These are phyloP conservation scores for Xylariaceae sp. DNA, from an alignment of 2,329 filamentous ascomycete species.

Conservation along the genomic window DNA sequence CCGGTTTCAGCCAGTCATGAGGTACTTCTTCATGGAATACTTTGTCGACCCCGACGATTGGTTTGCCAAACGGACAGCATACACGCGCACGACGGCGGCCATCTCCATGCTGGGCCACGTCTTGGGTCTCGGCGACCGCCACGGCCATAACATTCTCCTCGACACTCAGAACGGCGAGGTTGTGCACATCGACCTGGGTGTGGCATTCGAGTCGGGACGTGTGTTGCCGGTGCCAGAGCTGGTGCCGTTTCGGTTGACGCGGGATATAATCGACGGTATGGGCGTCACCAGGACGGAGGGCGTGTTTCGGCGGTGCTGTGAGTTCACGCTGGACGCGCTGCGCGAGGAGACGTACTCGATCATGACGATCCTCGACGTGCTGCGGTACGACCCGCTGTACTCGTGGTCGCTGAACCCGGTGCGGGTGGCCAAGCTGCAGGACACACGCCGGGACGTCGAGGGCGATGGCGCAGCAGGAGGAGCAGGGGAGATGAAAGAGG, in stretches of 20 bases:
- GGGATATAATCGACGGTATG: slow-evolving; percentile 96
- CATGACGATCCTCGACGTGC: slow-evolving; percentile 96
- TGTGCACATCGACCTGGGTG: slow-evolving; percentile 93
- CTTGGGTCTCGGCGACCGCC: slow-evolving; percentile 86
- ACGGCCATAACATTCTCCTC: slow-evolving; percentile 94
- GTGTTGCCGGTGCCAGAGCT: slow-evolving; percentile 94
- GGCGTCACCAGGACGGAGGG: slow-evolving; percentile 90
- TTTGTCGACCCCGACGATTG: slow-evolving; percentile 94
- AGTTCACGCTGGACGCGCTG: slow-evolving; percentile 92
- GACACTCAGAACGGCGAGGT: slow-evolving; percentile 88
- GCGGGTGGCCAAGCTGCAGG: slow-evolving; percentile 60
- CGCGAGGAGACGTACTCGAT: slow-evolving; percentile 95
- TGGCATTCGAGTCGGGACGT: slow-evolving; percentile 94
- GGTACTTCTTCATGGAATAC: slow-evolving; percentile 94
- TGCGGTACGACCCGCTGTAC: slow-evolving; percentile 96
- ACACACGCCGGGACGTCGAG: slow-evolving; percentile 48
- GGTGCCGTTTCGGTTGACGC: slow-evolving; percentile 89
- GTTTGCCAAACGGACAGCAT: slow-evolving; percentile 85
- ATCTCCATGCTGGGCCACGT: slow-evolving; percentile 94
- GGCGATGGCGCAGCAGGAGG: slow-evolving; percentile 18
- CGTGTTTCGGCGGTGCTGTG: slow-evolving; percentile 95
- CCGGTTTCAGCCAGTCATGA: slow-evolving; percentile 86
- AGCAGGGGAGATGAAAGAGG: slow-evolving; percentile 4
- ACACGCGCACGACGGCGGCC: slow-evolving; percentile 88
- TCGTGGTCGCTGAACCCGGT: slow-evolving; percentile 85